Evolutionary conservation across 768 basidiomycete species (phyloP), one percentile per base, ranked within the genome.

Genomic region (Suillus placidus): DNA sequence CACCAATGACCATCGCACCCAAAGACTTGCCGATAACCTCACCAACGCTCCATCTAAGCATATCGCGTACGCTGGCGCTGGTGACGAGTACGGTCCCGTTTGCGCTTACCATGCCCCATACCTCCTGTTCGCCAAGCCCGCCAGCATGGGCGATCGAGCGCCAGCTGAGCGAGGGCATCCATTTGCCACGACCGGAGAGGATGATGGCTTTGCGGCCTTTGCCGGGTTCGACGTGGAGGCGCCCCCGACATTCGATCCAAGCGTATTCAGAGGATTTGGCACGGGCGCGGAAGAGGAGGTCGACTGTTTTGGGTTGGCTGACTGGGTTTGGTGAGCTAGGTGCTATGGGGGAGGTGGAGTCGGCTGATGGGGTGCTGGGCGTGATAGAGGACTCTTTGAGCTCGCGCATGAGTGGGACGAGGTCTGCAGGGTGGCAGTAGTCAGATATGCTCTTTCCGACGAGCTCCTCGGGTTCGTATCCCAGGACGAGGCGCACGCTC

Each of bases 151-250:
- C 75, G 35, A 95, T 77, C 43, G 81, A 79, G 4, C 78, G 80
- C 93, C 93, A 95, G 5, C 73, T 76, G 30, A 94, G 75, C 2
- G 69, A 73, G 9, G 88, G 86, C 83, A 93, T 89, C 71, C 83
- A 83, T 54, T 90, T 80, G 37, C 89, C 86, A 10, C 97, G 83
- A 0, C 91, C 96, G 64, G 86, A 87, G n/a, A 99, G 82, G 42
- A 99, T 87, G 72, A 99, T 94, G 2, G 95, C 94, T 78, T 99
- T 97, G 43, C 95, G 82, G 1, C 95, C 95, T 73, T 98, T 98
- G 1, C 95, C 94, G 0, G 94, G 90, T 79, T 99, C 97, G 64
- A 93, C 85, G 71, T 96, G 91, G 47, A 99, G 82, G 37, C 93
- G 83, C 1, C 97, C 97, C n/a, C 90, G 83, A 60, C 89, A 91